Conservation (phyloP, 495 filamentous ascomycete species). For the Penicillium atrosanguineum region DNA sequence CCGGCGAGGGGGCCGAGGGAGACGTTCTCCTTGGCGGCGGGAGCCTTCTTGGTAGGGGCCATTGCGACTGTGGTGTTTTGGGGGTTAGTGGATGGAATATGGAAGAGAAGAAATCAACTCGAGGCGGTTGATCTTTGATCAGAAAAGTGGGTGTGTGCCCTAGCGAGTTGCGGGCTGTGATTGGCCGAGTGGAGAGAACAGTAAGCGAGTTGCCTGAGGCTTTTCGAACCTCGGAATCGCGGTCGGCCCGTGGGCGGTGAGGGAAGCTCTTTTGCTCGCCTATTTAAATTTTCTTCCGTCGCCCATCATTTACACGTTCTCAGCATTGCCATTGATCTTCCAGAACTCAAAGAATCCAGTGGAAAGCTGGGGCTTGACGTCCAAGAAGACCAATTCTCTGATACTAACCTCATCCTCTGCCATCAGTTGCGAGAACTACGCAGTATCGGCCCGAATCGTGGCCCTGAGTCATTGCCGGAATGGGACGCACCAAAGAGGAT, state of each 20-base stretch:
- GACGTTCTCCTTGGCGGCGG: constrained; percentile 90
- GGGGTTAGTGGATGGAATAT: constrained; percentile 47
- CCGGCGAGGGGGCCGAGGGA: constrained; percentile 92
- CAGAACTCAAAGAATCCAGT: constrained; percentile 6
- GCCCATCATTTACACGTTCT: background rate
- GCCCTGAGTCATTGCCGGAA: constrained; percentile 16
- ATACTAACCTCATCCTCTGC: constrained; percentile 1
- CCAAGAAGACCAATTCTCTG: background rate
- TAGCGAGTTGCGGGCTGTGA: constrained; percentile 27
- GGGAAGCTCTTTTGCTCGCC: constrained; percentile 8
- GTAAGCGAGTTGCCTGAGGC: constrained; percentile 32
- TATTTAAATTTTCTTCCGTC: constrained; percentile 39
- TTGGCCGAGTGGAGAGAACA: constrained; percentile 21
- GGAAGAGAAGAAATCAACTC: constrained; percentile 25
- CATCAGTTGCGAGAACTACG: background rate
- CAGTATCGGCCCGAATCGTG: background rate
- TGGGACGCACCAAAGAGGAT: constrained; percentile 55
- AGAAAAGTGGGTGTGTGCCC: constrained; percentile 48
- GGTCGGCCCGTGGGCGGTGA: constrained; percentile 42
- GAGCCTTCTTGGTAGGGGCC: constrained; percentile 77
- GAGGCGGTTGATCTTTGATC: constrained; percentile 11
- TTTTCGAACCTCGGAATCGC: constrained; percentile 4
- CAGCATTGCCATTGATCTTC: constrained; percentile 18
- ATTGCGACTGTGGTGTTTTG: constrained; percentile 51
- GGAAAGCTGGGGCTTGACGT: background rate